Percentiles rank a stretch among this genome's conserved stretches.
Conservation (phyloP, 495 filamentous ascomycete genomes). For the Durotheca rogersii region DNA sequence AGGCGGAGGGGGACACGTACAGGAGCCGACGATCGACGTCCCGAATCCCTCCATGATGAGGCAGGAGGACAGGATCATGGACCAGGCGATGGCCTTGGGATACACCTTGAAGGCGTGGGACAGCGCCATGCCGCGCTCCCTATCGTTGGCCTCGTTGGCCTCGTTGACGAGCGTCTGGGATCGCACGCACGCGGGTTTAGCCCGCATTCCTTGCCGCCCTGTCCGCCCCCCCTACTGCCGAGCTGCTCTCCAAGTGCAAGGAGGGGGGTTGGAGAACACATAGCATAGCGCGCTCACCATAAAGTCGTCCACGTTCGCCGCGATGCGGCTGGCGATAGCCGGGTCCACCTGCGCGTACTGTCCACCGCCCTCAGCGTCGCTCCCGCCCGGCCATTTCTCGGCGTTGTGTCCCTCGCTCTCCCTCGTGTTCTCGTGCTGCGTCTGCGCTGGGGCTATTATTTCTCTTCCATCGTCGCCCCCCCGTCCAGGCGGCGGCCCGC, state of each 20-base stretch:
- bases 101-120: conserved; percentile 43
- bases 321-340: conserved; percentile 33
- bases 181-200: too few species aligned
- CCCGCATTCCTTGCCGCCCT: too few species aligned
- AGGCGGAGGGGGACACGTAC: conserved; percentile 18
- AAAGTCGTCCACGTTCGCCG: conserved; percentile 37
- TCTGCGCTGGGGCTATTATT: conserved; percentile 10
- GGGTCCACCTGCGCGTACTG: conserved; percentile 31
- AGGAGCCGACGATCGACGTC: conserved; percentile 37
- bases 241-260: too few species aligned
- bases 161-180: conserved; percentile 36
- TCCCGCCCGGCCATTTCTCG: conserved; percentile 22
- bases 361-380: neutral
- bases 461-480: too few species aligned
- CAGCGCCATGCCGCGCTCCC: conserved; percentile 40
- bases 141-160: conserved; percentile 37
- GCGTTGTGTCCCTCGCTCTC: conserved; percentile 15
- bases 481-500: neutral
- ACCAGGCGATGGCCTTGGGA: conserved; percentile 50
- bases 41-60: conserved; percentile 58
- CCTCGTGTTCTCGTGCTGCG: conserved; percentile 8
- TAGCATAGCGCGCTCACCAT: conserved; percentile 25
- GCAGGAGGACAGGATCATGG: conserved; percentile 50
- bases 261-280: neutral
- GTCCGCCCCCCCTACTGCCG: too few species aligned